These are phyloP conservation scores for Ramichloridium luteum DNA, from an alignment of 2,329 filamentous ascomycete genomes.

Conservation along the genomic window DNA sequence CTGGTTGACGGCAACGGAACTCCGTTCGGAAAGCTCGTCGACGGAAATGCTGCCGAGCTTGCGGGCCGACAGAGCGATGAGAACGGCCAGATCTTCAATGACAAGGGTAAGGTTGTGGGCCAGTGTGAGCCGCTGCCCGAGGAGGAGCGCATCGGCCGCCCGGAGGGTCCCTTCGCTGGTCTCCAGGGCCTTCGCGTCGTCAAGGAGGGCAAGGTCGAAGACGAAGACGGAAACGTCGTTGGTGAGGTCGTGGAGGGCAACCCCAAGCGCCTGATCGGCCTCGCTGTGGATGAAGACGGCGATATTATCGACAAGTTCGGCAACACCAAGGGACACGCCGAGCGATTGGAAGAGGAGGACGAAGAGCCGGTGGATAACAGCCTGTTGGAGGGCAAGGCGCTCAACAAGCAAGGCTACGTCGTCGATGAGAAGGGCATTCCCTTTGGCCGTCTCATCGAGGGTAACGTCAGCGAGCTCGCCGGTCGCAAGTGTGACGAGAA, in stretches of 20 bases:
- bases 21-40: constrained; percentile 44
- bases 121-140: constrained; percentile 47
- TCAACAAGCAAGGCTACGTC: constrained; percentile 50
- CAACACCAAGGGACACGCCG: constrained; percentile 48
- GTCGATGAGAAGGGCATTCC: constrained; percentile 43
- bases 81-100: constrained; percentile 44
- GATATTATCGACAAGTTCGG: constrained; percentile 67
- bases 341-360: constrained; percentile 37
- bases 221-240: constrained; percentile 67
- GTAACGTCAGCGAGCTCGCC: constrained; percentile 44
- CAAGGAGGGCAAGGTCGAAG: constrained; percentile 60
- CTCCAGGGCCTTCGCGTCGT: constrained; percentile 51
- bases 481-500: constrained; percentile 45
- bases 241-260: constrained; percentile 62
- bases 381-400: constrained; percentile 39
- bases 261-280: constrained; percentile 57
- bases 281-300: constrained; percentile 67
- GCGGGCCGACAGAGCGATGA: constrained; percentile 44
- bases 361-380: constrained; percentile 37
- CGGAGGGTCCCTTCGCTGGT: constrained; percentile 57
- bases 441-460: constrained; percentile 45
- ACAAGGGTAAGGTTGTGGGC: constrained; percentile 44
- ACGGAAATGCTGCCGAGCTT: constrained; percentile 45
- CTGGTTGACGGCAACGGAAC: constrained; percentile 42
- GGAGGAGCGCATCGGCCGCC: constrained; percentile 42